Evolutionary conservation across 495 filamentous ascomycete species (phyloP).

Genomic region (Xylaria bambusicola): DNA sequence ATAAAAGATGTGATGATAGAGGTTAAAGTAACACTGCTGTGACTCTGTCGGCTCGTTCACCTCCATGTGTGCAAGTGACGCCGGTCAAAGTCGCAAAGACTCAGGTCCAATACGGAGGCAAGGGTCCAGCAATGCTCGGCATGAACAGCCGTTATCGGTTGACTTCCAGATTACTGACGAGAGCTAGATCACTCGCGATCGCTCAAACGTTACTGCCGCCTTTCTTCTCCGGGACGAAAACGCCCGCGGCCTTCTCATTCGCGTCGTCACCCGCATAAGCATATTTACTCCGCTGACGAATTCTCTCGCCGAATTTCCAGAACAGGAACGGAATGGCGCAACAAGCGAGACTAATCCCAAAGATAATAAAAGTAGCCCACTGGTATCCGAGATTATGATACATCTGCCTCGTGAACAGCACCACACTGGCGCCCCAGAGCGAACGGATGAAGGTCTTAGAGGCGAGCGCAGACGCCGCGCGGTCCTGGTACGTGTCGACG

Average conservation of each 20-base stretch:
- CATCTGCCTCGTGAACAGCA: constrained; percentile 83
- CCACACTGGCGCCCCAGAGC: constrained; percentile 74
- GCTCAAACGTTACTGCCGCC: constrained; percentile 3
- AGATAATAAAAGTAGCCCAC: constrained; percentile 73
- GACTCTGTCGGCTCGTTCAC: too few species aligned
- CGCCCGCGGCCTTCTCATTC: constrained; percentile 6
- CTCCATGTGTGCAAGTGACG: too few species aligned
- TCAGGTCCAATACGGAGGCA: too few species aligned
- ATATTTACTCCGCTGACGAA: constrained; percentile 64
- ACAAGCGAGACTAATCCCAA: constrained; percentile 69
- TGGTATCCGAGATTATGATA: constrained; percentile 69
- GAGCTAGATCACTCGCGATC: background rate
- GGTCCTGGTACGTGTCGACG: constrained; percentile 82
- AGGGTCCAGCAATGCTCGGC: too few species aligned
- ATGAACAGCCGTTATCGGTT: too few species aligned
- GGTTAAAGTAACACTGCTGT: too few species aligned
- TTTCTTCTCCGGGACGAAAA: background rate
- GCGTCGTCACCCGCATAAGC: constrained; percentile 59
- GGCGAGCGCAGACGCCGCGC: constrained; percentile 82
- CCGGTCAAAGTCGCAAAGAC: too few species aligned
- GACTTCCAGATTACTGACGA: too few species aligned
- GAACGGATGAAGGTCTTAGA: constrained; percentile 79
- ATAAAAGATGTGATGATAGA: too few species aligned
- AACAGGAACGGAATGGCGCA: constrained; percentile 78
- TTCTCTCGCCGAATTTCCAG: constrained; percentile 70